Percentiles rank a stretch among this genome's conserved stretches.
phyloP scores from a whole-genome alignment of 2,329 filamentous ascomycete genomes.

The Exophiala phaeomuriformis region DNA sequence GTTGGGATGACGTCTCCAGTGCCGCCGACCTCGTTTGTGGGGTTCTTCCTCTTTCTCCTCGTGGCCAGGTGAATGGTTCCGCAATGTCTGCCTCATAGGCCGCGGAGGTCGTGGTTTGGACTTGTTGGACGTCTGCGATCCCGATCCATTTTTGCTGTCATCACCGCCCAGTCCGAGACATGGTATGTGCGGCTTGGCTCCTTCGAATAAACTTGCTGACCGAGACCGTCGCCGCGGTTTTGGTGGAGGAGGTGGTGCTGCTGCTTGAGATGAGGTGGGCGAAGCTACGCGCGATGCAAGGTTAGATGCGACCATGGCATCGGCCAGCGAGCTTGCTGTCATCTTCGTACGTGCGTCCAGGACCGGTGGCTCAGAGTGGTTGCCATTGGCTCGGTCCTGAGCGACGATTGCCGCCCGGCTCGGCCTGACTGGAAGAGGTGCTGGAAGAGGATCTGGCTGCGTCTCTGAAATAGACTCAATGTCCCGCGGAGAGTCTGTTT shows the following conservation, averaged over 20 bases:
- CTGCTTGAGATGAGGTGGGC: conserved; percentile 27
- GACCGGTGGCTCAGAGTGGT: conserved; percentile 2
- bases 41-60: conserved; percentile 31
- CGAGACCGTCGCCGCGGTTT: conserved; percentile 36
- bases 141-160: conserved; percentile 4
- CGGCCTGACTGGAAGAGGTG: conserved; percentile 11
- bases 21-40: conserved; percentile 30
- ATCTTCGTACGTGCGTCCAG: conserved; percentile 10
- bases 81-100: conserved; percentile 38
- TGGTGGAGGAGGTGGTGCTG: conserved; percentile 29
- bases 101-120: conserved; percentile 13
- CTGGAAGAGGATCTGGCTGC: conserved; percentile 3
- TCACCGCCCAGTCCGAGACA: conserved; percentile 24
- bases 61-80: conserved; percentile 32
- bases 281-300: conserved; percentile 37
- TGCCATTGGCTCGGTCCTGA: conserved; percentile 7
- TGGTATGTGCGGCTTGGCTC: conserved; percentile 27
- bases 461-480: neutral
- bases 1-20: conserved; percentile 40
- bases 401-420: conserved; percentile 12
- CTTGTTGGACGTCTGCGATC: conserved; percentile 1
- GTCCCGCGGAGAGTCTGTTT: conserved; percentile 7
- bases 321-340: conserved; percentile 37
- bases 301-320: conserved; percentile 44
- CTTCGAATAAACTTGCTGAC: conserved; percentile 32